Percentiles rank a stretch among this genome's conserved stretches.
phyloP scores from a whole-genome alignment of 768 basidiomycete genomes.

The Fomitopsis pulvina region DNA sequence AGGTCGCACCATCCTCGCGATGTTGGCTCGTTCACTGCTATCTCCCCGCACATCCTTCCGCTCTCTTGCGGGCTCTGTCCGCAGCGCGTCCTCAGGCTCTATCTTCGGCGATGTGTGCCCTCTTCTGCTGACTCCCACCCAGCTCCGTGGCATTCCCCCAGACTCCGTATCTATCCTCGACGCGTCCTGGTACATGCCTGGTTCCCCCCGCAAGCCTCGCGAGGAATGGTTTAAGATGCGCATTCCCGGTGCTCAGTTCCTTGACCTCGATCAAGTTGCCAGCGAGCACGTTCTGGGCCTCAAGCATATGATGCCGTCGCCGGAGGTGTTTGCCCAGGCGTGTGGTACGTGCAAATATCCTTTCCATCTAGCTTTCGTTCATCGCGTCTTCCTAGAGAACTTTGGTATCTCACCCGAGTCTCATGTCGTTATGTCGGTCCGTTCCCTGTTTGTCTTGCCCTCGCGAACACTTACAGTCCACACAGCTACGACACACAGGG shows the following conservation, averaged over 20 bases:
- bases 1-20: background rate
- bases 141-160: constrained; percentile 32
- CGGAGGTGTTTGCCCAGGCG: constrained; percentile 63
- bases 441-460: constrained; percentile 1
- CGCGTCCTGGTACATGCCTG: constrained; percentile 94
- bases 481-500: constrained; percentile 84
- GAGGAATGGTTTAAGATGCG: constrained; percentile 10
- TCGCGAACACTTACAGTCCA: constrained; percentile 4
- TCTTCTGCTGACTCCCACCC: constrained; percentile 45
- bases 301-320: constrained; percentile 90
- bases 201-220: constrained; percentile 65
- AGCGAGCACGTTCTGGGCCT: constrained; percentile 71
- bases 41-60: constrained; percentile 1
- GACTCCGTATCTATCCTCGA: constrained; percentile 51
- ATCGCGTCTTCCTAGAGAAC: constrained; percentile 35
- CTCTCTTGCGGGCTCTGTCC: background rate
- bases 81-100: constrained; percentile 13
- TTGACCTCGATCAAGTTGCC: constrained; percentile 24
- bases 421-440: constrained; percentile 74
- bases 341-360: constrained; percentile 53
- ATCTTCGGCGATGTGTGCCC: constrained; percentile 32
- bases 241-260: constrained; percentile 12
- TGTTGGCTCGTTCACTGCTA: background rate
- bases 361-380: background rate
- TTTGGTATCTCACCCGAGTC: constrained; percentile 68